Percentiles rank a stretch among this genome's conserved stretches.
Conservation (phyloP, 2,329 filamentous ascomycete genomes). For the Colletotrichum euphorbiae region DNA sequence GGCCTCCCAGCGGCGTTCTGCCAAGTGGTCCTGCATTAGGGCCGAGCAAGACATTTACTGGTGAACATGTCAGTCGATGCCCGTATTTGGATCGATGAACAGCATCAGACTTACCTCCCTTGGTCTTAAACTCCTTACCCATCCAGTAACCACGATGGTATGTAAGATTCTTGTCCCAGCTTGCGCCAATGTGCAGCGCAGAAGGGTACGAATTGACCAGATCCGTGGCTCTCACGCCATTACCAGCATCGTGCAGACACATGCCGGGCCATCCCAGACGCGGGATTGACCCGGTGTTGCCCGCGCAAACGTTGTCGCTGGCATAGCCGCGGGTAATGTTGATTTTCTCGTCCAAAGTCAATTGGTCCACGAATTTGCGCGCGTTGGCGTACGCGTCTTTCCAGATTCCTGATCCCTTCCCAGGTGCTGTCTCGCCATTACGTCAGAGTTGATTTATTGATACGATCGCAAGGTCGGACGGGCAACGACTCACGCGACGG, state of each 20-base stretch:
- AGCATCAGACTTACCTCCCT: constrained; percentile 47
- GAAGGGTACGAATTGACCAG: constrained; percentile 61
- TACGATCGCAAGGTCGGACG: neutral
- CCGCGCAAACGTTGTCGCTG: constrained; percentile 58
- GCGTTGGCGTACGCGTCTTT: constrained; percentile 69
- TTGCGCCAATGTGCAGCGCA: constrained; percentile 59
- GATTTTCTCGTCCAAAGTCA: constrained; percentile 75
- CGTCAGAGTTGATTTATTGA: constrained; percentile 14
- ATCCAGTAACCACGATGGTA: constrained; percentile 48
- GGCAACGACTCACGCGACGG: constrained; percentile 28
- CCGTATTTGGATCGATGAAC: fast-evolving
- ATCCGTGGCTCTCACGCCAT: constrained; percentile 60
- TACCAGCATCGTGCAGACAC: constrained; percentile 63
- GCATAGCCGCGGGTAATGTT: constrained; percentile 53
- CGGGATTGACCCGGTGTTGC: constrained; percentile 59
- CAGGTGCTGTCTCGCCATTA: neutral
- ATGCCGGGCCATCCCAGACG: constrained; percentile 59
- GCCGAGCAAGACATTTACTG: constrained; percentile 49
- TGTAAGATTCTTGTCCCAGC: constrained; percentile 69
- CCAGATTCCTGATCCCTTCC: constrained; percentile 55
- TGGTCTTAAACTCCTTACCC: constrained; percentile 50
- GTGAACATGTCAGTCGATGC: neutral
- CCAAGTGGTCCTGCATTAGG: constrained; percentile 50
- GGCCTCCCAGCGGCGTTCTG: constrained; percentile 46
- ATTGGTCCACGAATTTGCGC: constrained; percentile 65